Evolutionary conservation across 2,329 filamentous ascomycete species (phyloP), one percentile per base, ranked within the genome.

Genomic region (Trichoderma koningiopsis): DNA sequence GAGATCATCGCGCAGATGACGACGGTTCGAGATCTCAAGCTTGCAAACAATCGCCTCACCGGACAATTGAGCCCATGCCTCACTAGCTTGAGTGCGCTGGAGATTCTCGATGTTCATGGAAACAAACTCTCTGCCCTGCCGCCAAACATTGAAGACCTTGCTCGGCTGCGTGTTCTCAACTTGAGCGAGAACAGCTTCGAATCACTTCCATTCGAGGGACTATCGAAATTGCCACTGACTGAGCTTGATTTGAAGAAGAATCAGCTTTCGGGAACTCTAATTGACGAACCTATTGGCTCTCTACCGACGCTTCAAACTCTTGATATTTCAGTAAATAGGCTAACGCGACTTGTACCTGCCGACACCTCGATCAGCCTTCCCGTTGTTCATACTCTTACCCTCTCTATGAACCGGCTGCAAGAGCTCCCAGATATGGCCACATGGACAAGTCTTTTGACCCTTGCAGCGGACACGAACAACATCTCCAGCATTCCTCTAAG

Each of bases 401-500:
- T 96, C n/a, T 92, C 92, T 1, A 89, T 91, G 78, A 99, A 99
- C 77, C 88, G 92, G 13, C 82, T 99, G 7, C 87, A 88, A 70
- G 79, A 80, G 0, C 81, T 99, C 14, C 94, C 95, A 0, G 86
- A 92, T 72, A 83, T 97, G 73, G 85, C 86, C n/a, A 84, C 85
- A 2, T 97, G 94, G 92, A 83, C 83, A 4, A 89, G 85, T 62
- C 86, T 98, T 5, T 79, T 91, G 43, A 94, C 90, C 0, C 81
- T 99, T 13, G 85, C 89, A 1, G 91, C 91, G 0, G 92, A 95
- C 61, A 92, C 96, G 73, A 99, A 99, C 77, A 90, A 86, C 73
- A 88, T 99, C 29, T 83, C 86, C 2, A 82, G 85, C 4, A 84
- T 98, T n/a, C 96, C 95, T 0, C 83, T 88, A 35, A 93, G 93